These are phyloP conservation scores for Dendryphion nanum DNA, from an alignment of 2,329 filamentous ascomycete species.

Conservation along the genomic window DNA sequence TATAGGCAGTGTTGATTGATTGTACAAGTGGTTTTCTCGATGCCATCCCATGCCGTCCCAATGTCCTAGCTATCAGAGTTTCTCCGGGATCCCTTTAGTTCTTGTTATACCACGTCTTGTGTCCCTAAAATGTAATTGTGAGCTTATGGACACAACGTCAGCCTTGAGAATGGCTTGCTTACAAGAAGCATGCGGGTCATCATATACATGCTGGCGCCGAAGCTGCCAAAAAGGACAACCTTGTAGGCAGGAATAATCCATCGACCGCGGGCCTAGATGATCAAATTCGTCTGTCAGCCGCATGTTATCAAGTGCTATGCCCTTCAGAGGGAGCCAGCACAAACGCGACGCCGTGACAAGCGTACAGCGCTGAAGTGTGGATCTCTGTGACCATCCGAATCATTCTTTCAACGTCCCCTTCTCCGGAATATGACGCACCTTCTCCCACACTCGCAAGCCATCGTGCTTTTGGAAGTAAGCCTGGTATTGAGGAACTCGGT, in stretches of 20 bases:
- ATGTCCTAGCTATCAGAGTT: constrained; percentile 3
- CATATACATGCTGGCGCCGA: constrained; percentile 69
- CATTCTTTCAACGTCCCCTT: background rate
- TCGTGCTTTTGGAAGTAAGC: constrained; percentile 72
- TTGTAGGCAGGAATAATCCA: constrained; percentile 68
- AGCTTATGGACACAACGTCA: background rate
- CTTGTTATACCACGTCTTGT: constrained; percentile 70
- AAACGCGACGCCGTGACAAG: no score
- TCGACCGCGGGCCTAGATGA: constrained; percentile 58
- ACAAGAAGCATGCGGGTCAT: constrained; percentile 67
- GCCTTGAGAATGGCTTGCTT: no score
- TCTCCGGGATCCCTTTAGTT: constrained; percentile 22
- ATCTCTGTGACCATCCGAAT: no score
- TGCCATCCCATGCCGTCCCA: constrained; percentile 12
- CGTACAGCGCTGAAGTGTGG: no score
- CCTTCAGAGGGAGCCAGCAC: no score
- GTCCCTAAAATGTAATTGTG: constrained; percentile 49
- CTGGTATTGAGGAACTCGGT: constrained; percentile 75
- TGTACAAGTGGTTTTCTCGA: constrained; percentile 28
- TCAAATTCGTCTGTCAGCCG: background rate
- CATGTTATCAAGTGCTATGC: background rate
- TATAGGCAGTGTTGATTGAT: constrained; percentile 27
- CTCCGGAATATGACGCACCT: constrained; percentile 59
- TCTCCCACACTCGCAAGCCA: constrained; percentile 71
- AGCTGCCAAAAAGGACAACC: constrained; percentile 60